Conservation (phyloP, 768 basidiomycete species). For the Dacryopinax primogenitus region DNA sequence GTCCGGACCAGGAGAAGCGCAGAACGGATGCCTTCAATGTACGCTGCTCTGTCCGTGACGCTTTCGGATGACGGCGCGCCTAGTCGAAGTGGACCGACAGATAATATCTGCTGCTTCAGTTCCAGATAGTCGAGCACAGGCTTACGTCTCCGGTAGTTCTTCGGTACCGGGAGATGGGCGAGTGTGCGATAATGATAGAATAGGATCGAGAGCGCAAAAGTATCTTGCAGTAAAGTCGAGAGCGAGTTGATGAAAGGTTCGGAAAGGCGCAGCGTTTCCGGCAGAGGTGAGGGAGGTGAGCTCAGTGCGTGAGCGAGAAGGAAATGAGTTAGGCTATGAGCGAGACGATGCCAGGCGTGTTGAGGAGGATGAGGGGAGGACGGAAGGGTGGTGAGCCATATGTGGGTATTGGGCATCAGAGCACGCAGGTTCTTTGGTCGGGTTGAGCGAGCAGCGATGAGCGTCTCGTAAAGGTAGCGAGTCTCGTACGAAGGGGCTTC, state of each 20-base stretch:
- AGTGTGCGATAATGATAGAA: conserved; percentile 5
- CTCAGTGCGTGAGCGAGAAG: not conserved
- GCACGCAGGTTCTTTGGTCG: not conserved
- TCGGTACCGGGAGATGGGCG: not conserved
- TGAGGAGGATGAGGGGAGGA: not conserved
- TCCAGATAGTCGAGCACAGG: not conserved
- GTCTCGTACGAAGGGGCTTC: conserved; percentile 3
- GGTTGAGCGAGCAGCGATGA: conserved; percentile 2
- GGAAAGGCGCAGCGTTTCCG: conserved; percentile 9
- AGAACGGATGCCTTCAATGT: not conserved
- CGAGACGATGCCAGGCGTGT: not conserved
- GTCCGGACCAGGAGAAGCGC: not conserved
- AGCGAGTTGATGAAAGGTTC: conserved; percentile 5
- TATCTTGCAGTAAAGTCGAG: conserved; percentile 1
- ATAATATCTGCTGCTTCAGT: conserved; percentile 4
- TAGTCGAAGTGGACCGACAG: not conserved
- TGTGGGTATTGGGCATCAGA: not conserved
- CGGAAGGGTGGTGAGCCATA: not conserved
- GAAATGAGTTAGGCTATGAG: not conserved
- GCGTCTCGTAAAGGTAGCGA: not conserved
- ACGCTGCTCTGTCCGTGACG: not conserved
- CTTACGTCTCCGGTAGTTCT: conserved; percentile 5
- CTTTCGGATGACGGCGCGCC: not conserved
- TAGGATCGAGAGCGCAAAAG: conserved; percentile 5
- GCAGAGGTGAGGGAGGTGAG: not conserved